Evolutionary conservation across 2,329 filamentous ascomycete species (phyloP), one percentile per base, ranked within the genome.

Genomic region (Ceratocystis cubensis): DNA sequence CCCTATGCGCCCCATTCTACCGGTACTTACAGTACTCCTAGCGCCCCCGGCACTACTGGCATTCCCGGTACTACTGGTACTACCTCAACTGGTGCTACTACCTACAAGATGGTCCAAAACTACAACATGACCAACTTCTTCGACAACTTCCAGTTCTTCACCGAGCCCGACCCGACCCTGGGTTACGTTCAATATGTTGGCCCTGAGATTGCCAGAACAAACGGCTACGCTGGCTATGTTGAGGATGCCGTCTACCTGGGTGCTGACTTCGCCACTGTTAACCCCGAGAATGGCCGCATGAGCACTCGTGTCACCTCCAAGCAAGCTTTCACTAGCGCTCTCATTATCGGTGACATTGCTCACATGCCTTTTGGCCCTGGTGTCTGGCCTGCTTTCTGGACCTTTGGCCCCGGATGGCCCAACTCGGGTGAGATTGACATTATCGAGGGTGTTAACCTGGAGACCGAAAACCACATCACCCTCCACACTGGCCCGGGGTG

Each of bases 351-450:
- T 65, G 89, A 93, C 72, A 82, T 91, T 67, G 80, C 78, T 8
- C 88, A 92, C 74, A 91, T 91, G 84, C 89, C 89, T n/a, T 81
- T 81, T 22, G 83, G 83, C 56, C 77, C 79, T 69, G 89, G 88
- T 45, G 82, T 84, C 15, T 93, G 89, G 89, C 88, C 88, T 1
- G 88, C 88, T 13, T 88, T 87, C 74, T 88, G 82, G 82, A 80
- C 78, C 64, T 80, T 89, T 44, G 88, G 88, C 15, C 78, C 80
- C n/a, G 75, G 81, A 72, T 92, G 89, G 89, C 89, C 89, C 1
- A 74, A 73, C 53, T 78, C 79, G 6, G 88, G 88, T 59, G 89
- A 92, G 76, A 88, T 93, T 71, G 89, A 93, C 74, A 88, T 92
- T 71, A 84, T 92, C 70, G 89, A 92, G 76, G 88, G 88, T 48